A percentile compares a stretch with the other conserved stretches of the same genome.
Evolutionary conservation across 345 rosid genomes (phyloP).

Genomic region (Brassica juncea): DNA sequence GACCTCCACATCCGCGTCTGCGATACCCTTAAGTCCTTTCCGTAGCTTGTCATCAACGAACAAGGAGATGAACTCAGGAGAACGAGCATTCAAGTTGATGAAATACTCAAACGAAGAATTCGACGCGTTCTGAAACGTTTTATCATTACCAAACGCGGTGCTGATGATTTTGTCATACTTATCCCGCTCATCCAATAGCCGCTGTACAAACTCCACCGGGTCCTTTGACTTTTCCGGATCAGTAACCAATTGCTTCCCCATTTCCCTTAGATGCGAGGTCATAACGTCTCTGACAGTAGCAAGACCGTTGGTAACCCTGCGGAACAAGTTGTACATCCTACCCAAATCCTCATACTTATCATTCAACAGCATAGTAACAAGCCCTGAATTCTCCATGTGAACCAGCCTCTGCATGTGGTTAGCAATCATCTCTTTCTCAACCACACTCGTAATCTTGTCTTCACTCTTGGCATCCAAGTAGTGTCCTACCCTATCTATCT

Average conservation of each 20-base stretch:
- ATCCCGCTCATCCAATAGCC: conserved; percentile 86
- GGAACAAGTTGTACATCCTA: conserved; percentile 88
- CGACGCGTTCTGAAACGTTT: conserved; percentile 92
- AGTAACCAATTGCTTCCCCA: conserved; percentile 86
- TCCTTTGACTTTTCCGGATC: conserved; percentile 93
- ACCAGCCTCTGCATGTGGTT: conserved; percentile 96
- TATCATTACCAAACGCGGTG: conserved; percentile 77
- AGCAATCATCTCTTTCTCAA: conserved; percentile 98
- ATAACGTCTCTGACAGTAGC: conserved; percentile 75
- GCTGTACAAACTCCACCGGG: conserved; percentile 94
- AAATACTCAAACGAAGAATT: conserved; percentile 93
- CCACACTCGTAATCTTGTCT: conserved; percentile 85
- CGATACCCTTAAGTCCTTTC: conserved; percentile 86
- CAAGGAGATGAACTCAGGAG: conserved; percentile 94
- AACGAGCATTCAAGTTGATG: conserved; percentile 86
- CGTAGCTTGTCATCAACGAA: conserved; percentile 94
- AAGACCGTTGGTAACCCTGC: conserved; percentile 84
- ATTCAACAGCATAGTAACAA: conserved; percentile 90
- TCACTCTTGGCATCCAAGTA: conserved; percentile 92
- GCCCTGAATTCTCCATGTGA: conserved; percentile 96
- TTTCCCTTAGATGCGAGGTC: conserved; percentile 92
- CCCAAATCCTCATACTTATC: conserved; percentile 87
- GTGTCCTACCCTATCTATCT: conserved; percentile 90
- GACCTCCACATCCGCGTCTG: conserved; percentile 89
- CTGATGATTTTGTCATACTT: conserved; percentile 77